Evolutionary conservation across 495 filamentous ascomycete species (phyloP).

Genomic region (Aspergillus taichungensis): DNA sequence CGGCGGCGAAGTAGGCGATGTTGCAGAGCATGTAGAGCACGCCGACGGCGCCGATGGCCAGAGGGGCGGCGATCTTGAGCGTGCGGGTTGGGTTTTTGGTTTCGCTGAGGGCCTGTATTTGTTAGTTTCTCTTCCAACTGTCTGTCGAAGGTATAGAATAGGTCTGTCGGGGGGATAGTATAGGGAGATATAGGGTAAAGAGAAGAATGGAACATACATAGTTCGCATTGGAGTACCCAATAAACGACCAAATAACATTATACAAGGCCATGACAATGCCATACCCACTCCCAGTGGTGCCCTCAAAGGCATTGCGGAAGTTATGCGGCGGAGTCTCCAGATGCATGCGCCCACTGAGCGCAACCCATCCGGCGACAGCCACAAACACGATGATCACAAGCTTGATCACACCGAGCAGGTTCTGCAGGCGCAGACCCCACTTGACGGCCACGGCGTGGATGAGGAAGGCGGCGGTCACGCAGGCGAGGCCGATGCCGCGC

Average conservation of each 20-base stretch:
- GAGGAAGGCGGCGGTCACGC: constrained; percentile 53
- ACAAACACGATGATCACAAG: constrained; percentile 59
- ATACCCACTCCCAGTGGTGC: constrained; percentile 48
- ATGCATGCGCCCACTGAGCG: constrained; percentile 40
- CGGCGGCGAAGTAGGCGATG: constrained; percentile 64
- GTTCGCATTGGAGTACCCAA: constrained; percentile 57
- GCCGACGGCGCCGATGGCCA: constrained; percentile 51
- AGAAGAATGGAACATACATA: constrained; percentile 21
- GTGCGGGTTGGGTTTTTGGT: constrained; percentile 54
- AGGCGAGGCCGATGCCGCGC: constrained; percentile 57
- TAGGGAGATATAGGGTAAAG: too few species aligned
- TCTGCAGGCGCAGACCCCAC: constrained; percentile 60
- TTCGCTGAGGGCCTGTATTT: constrained; percentile 47
- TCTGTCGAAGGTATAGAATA: too few species aligned
- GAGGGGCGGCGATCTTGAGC: constrained; percentile 53
- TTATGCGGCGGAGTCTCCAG: constrained; percentile 46
- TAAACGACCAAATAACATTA: constrained; percentile 60
- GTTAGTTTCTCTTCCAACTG: background rate
- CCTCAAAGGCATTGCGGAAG: constrained; percentile 57
- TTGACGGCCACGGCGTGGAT: constrained; percentile 54
- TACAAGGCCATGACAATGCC: constrained; percentile 55
- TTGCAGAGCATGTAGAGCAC: constrained; percentile 62
- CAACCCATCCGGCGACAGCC: constrained; percentile 55
- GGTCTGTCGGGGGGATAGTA: too few species aligned
- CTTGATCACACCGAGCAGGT: constrained; percentile 59